Evolutionary conservation across 352 stramenopile species (phyloP).

Genomic region (Globisporangium spinosum): DNA sequence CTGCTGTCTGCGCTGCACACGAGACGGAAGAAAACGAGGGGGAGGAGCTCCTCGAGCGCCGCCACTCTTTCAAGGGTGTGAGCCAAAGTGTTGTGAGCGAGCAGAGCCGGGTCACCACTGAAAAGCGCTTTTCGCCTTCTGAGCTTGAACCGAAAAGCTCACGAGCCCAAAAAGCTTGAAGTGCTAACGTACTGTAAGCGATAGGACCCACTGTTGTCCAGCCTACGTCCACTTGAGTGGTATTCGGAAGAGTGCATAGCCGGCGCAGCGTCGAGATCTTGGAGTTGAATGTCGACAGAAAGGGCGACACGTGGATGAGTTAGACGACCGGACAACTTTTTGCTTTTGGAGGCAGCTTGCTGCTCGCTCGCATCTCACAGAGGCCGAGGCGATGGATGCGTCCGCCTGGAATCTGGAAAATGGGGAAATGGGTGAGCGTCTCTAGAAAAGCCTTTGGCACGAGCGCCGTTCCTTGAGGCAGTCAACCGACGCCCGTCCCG

Average conservation of each 20-base stretch:
- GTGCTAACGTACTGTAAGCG: background rate
- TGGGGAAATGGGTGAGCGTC: background rate
- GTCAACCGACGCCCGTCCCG: background rate
- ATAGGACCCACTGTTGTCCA: slow-evolving; percentile 3
- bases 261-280: background rate
- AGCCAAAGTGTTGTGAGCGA: slow-evolving; percentile 9
- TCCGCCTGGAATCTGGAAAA: background rate
- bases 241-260: background rate
- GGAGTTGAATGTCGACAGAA: slow-evolving; percentile 12
- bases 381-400: background rate
- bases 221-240: background rate
- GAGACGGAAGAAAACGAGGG: background rate
- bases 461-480: background rate
- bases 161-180: background rate
- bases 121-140: background rate
- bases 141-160: background rate
- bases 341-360: background rate
- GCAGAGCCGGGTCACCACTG: background rate
- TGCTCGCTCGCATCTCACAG: background rate
- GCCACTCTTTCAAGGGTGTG: background rate
- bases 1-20: background rate
- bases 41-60: background rate
- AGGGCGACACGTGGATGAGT: background rate
- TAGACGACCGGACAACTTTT: slow-evolving; percentile 2
- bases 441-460: background rate